Conservation (phyloP, 192 early-diverging fungal species). For the Entomortierella beljakovae region DNA sequence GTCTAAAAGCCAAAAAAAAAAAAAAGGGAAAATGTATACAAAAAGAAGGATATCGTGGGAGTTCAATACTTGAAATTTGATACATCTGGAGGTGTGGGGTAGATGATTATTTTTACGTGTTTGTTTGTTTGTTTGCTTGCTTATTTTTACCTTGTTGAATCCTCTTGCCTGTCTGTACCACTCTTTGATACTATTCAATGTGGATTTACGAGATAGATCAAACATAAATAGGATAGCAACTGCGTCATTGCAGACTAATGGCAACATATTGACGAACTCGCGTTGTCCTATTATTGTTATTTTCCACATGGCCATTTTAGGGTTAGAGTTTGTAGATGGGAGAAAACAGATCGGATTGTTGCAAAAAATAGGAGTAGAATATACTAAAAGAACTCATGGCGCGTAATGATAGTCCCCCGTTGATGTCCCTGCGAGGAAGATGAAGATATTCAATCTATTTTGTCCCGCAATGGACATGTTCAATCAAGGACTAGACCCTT, state of each 20-base stretch:
- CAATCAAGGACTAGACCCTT: background rate
- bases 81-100: too few relatives aligned
- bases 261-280: constrained; percentile 98
- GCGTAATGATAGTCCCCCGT: too few relatives aligned
- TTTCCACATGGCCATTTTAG: constrained; percentile 11
- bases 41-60: background rate
- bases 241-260: constrained; percentile 96
- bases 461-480: too few relatives aligned
- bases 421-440: too few relatives aligned
- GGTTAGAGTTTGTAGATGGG: constrained; percentile 17
- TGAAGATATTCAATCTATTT: too few relatives aligned
- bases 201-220: constrained; percentile 91
- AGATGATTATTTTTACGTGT: background rate
- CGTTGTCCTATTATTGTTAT: constrained; percentile 75
- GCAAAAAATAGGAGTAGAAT: constrained; percentile 1
- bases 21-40: background rate
- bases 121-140: background rate
- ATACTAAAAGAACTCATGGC: background rate
- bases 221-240: constrained; percentile 97
- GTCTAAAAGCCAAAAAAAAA: constrained; percentile 59
- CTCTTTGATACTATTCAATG: constrained; percentile 93
- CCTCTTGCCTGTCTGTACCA: constrained; percentile 97
- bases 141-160: constrained; percentile 84
- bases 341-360: too few relatives aligned
- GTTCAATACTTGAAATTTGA: too few relatives aligned